A percentile compares a stretch with the other conserved stretches of the same genome.
These are phyloP conservation scores for Nannochloropsis salina DNA, from an alignment of 108 stramenopile genomes.

Conservation along the genomic window DNA sequence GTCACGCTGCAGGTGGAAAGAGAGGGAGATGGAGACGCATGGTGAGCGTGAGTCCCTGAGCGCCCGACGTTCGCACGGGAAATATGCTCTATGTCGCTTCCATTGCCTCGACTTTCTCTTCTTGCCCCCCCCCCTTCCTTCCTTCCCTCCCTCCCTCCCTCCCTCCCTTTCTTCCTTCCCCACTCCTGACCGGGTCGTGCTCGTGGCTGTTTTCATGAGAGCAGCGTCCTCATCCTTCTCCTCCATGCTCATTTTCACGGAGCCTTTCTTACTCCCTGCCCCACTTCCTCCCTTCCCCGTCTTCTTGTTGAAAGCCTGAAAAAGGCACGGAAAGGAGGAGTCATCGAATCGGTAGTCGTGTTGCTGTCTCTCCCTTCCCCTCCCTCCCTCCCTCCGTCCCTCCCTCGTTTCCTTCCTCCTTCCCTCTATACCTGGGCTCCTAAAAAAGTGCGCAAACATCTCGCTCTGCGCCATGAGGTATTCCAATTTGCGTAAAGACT, in stretches of 20 bases:
- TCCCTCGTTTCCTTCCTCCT: no score
- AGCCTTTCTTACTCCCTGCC: slow-evolving; percentile 1
- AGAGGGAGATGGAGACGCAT: neutral
- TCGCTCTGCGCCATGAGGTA: slow-evolving; percentile 91
- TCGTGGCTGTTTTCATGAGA: slow-evolving; percentile 71
- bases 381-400: no score
- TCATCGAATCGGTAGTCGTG: neutral
- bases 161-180: no score
- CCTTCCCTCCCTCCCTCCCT: slow-evolving; percentile 30
- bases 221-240: slow-evolving; percentile 83
- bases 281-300: neutral
- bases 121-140: slow-evolving; percentile 57
- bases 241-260: neutral
- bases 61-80: neutral
- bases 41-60: neutral
- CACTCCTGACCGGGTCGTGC: neutral
- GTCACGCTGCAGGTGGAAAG: slow-evolving; percentile 68
- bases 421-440: slow-evolving; percentile 38
- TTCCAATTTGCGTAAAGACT: slow-evolving; percentile 76
- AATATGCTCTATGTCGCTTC: neutral
- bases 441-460: slow-evolving; percentile 95
- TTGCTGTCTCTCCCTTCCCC: neutral
- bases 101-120: no score
- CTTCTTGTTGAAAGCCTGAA: neutral
- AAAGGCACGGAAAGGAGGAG: neutral